Conservation (phyloP, 1,139 yeast species). For the Candida anutae region DNA sequence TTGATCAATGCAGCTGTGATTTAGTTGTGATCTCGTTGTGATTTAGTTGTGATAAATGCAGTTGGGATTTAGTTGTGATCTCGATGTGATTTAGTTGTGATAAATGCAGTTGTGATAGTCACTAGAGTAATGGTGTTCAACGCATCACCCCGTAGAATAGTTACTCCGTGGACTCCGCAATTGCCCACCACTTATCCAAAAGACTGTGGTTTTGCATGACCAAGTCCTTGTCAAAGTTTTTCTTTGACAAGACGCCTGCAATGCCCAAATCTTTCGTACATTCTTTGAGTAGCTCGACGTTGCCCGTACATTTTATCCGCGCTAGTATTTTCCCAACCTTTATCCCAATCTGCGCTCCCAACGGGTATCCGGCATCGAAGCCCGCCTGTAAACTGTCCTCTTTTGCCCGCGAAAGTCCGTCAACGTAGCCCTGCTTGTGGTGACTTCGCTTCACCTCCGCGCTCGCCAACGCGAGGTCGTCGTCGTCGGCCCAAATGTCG, state of each 20-base stretch:
- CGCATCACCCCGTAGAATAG: too few relatives aligned
- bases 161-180: too few relatives aligned
- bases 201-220: slow-evolving; percentile 15
- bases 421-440: slow-evolving; percentile 74
- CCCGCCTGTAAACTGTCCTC: slow-evolving; percentile 70
- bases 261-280: slow-evolving; percentile 49
- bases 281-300: slow-evolving; percentile 13
- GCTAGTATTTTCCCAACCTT: slow-evolving; percentile 66
- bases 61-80: too few relatives aligned
- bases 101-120: too few relatives aligned
- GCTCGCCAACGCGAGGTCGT: slow-evolving; percentile 18
- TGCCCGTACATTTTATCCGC: slow-evolving; percentile 12
- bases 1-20: too few relatives aligned
- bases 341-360: slow-evolving; percentile 65
- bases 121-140: too few relatives aligned
- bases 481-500: slow-evolving; percentile 42
- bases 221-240: slow-evolving; percentile 45
- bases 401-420: slow-evolving; percentile 67
- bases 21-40: too few relatives aligned
- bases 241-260: slow-evolving; percentile 37
- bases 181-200: slow-evolving; percentile 22
- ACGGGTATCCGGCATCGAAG: slow-evolving; percentile 71
- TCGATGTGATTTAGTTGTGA: too few relatives aligned
- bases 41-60: too few relatives aligned
- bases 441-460: slow-evolving; percentile 53